Percentiles rank a stretch among this genome's conserved stretches.
Conservation (phyloP, 495 filamentous ascomycete species). For the Parachaetomium inaequale region DNA sequence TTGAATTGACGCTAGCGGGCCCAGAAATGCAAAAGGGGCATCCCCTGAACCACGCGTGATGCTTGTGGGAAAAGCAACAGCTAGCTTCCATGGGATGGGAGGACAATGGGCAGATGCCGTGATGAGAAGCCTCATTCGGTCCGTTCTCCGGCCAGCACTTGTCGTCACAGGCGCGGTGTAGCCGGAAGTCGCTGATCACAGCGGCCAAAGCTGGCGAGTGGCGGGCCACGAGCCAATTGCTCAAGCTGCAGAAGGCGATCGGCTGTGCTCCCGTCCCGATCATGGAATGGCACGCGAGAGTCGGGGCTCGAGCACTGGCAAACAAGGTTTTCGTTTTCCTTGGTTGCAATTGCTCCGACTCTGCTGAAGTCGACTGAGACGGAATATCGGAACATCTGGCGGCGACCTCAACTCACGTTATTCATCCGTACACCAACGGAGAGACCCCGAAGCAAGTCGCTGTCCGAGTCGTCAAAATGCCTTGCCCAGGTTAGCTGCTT, state of each 20-base stretch:
- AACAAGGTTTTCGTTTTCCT: too few relatives aligned
- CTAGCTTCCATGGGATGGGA: not conserved
- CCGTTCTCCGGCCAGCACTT: not conserved
- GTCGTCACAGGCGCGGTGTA: slow-evolving; percentile 1
- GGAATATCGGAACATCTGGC: too few relatives aligned
- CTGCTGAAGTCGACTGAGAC: too few relatives aligned
- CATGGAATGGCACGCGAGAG: not conserved
- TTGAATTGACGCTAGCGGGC: not conserved
- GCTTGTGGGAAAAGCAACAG: not conserved
- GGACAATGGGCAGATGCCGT: not conserved
- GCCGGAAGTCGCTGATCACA: slow-evolving; percentile 8
- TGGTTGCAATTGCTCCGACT: too few relatives aligned
- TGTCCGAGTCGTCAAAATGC: too few relatives aligned
- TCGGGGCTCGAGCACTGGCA: not conserved
- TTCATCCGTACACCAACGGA: too few relatives aligned
- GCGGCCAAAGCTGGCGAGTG: not conserved
- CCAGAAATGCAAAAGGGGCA: slow-evolving; percentile 6
- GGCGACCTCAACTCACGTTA: too few relatives aligned
- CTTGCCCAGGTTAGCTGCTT: too few relatives aligned
- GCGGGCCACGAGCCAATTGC: not conserved
- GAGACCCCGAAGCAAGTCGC: too few relatives aligned
- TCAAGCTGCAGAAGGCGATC: slow-evolving; percentile 3
- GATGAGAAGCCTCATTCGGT: not conserved
- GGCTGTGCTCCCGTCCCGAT: slow-evolving; percentile 4
- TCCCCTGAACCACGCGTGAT: slow-evolving; percentile 1